These are phyloP conservation scores for Cryphonectria japonica DNA, from an alignment of 2,329 filamentous ascomycete species.

Conservation along the genomic window DNA sequence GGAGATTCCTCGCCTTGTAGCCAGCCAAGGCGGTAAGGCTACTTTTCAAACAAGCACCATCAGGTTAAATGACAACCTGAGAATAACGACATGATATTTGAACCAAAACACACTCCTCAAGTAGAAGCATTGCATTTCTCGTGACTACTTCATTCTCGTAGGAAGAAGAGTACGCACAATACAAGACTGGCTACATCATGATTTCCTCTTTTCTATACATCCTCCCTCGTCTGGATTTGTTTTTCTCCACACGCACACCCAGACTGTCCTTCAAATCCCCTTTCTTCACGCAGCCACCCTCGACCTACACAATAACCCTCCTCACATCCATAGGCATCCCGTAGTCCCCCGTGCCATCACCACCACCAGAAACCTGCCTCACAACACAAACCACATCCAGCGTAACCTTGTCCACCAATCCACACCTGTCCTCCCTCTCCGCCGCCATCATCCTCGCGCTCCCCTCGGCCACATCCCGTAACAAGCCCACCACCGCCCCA, in stretches of 20 bases:
- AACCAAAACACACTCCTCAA: background rate
- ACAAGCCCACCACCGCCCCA: background rate
- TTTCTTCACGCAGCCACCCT: background rate
- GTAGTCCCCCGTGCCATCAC: background rate
- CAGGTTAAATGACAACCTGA: background rate
- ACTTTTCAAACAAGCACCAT: background rate
- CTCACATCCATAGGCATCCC: slow-evolving; percentile 14
- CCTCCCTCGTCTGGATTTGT: background rate
- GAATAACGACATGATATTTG: background rate
- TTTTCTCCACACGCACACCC: too few relatives aligned
- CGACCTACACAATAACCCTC: background rate
- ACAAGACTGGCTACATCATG: background rate
- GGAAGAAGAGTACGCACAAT: too few relatives aligned
- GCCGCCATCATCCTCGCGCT: background rate
- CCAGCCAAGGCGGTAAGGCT: background rate
- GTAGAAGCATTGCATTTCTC: background rate
- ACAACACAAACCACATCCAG: slow-evolving; percentile 8
- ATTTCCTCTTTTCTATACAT: background rate
- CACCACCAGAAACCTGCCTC: background rate
- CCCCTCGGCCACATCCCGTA: background rate
- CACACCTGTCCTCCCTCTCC: background rate
- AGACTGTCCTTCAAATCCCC: background rate
- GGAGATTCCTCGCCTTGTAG: background rate
- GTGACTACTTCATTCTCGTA: background rate
- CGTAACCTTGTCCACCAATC: background rate